These are phyloP conservation scores for Penicillium verrucosum DNA, from an alignment of 2,329 filamentous ascomycete species.

Conservation along the genomic window DNA sequence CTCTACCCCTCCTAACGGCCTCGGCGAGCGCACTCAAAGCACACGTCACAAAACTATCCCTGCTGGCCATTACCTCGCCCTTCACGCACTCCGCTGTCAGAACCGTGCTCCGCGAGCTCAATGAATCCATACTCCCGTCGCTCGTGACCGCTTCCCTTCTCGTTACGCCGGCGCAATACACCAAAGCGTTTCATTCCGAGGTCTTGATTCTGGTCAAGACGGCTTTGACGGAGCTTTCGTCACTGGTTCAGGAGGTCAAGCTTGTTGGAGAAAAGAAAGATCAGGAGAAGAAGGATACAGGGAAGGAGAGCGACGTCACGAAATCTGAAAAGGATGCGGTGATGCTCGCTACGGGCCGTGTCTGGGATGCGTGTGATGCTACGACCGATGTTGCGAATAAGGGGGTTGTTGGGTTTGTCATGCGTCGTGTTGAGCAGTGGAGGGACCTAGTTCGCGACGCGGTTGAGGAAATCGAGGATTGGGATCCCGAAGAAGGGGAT, in stretches of 20 bases:
- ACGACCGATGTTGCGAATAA: slow-evolving; percentile 61
- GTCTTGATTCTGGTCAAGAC: slow-evolving; percentile 58
- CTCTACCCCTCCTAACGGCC: slow-evolving; percentile 68
- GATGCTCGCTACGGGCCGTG: slow-evolving; percentile 68
- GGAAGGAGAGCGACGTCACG: slow-evolving; percentile 29
- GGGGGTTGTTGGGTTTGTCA: slow-evolving; percentile 68
- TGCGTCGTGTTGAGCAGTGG: slow-evolving; percentile 70
- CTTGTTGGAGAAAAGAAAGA: slow-evolving; percentile 45
- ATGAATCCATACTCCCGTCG: slow-evolving; percentile 68
- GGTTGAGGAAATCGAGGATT: slow-evolving; percentile 81
- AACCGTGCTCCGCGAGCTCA: slow-evolving; percentile 69
- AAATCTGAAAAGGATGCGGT: slow-evolving; percentile 48
- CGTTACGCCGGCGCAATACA: slow-evolving; percentile 61
- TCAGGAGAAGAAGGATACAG: slow-evolving; percentile 36
- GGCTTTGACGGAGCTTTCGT: slow-evolving; percentile 61
- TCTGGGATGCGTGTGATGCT: slow-evolving; percentile 82
- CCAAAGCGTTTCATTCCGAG: slow-evolving; percentile 61
- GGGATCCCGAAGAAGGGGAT: slow-evolving; percentile 69
- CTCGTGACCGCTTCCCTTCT: slow-evolving; percentile 68
- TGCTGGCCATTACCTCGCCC: slow-evolving; percentile 80
- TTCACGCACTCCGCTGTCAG: slow-evolving; percentile 75
- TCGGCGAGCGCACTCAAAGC: slow-evolving; percentile 71
- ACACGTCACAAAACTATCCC: slow-evolving; percentile 81
- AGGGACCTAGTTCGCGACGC: slow-evolving; percentile 75
- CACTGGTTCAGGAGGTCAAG: slow-evolving; percentile 59